A percentile compares a stretch with the other conserved stretches of the same genome.
phyloP scores from a whole-genome alignment of 106 monocot species.

The Dendrobium huoshanense region DNA sequence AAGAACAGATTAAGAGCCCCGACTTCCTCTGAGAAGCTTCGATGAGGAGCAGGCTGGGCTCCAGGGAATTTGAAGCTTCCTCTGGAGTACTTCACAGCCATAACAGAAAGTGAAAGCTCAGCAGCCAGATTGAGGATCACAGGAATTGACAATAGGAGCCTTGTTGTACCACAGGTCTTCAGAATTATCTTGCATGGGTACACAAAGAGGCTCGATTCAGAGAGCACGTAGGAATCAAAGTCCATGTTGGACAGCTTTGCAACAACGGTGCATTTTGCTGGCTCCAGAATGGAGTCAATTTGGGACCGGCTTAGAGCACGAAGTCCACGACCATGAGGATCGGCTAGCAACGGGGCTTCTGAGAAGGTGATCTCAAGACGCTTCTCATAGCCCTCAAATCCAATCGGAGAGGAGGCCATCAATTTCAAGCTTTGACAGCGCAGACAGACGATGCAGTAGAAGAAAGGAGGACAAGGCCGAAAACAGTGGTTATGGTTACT shows the following conservation, averaged over 20 bases:
- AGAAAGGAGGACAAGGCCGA: constrained; percentile 10
- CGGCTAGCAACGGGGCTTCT: constrained; percentile 34
- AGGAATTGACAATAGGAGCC: constrained; percentile 72
- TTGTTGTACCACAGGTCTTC: constrained; percentile 93
- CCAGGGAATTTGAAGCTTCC: constrained; percentile 79
- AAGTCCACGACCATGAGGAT: constrained; percentile 51
- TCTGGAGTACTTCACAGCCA: constrained; percentile 67
- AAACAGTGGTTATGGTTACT: constrained; percentile 18
- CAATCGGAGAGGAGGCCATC: constrained; percentile 61
- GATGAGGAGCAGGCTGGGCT: constrained; percentile 79
- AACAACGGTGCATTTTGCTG: constrained; percentile 73
- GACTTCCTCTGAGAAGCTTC: constrained; percentile 83
- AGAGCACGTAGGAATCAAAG: constrained; percentile 88
- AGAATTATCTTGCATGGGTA: constrained; percentile 72
- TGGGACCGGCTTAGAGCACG: constrained; percentile 56
- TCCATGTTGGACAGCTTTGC: constrained; percentile 66
- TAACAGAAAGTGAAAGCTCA: constrained; percentile 36
- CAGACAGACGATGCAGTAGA: background rate
- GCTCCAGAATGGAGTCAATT: constrained; percentile 67
- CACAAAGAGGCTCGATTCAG: constrained; percentile 96
- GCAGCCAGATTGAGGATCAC: constrained; percentile 56
- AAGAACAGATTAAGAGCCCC: constrained; percentile 49
- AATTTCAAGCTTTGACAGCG: background rate
- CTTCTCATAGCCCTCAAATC: constrained; percentile 97
- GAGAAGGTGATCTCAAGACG: constrained; percentile 83